Conservation (phyloP, 495 filamentous ascomycete species). For the Thermothielavioides terrestris region DNA sequence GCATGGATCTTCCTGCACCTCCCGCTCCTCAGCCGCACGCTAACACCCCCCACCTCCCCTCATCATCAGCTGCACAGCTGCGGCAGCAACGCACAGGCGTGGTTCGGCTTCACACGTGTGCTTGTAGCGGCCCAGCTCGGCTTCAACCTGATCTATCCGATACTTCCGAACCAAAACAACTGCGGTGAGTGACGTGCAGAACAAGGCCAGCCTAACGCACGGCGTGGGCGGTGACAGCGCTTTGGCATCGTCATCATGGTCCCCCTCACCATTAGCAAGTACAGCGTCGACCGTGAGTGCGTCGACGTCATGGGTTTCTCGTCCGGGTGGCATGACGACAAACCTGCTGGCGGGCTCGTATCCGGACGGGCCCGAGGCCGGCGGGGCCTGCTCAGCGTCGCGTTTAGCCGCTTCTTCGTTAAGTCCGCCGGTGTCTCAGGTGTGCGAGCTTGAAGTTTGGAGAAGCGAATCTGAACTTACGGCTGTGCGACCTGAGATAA, state of each 20-base stretch:
- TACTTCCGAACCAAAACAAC: conserved; percentile 37
- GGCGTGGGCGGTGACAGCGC: conserved; percentile 44
- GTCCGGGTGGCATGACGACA: conserved; percentile 53
- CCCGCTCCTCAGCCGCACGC: not conserved
- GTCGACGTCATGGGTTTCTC: conserved; percentile 47
- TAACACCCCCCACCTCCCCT: not conserved
- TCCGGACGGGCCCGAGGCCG: conserved; percentile 50
- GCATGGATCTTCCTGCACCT: conserved; percentile 8
- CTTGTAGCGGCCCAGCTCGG: conserved; percentile 39
- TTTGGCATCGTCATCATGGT: conserved; percentile 50
- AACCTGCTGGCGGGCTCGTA: conserved; percentile 52
- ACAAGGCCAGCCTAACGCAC: conserved; percentile 40
- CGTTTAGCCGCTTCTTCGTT: conserved; percentile 44
- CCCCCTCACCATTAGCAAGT: conserved; percentile 40
- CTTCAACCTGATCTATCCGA: conserved; percentile 49
- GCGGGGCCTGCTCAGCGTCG: conserved; percentile 44
- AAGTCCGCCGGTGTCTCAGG: not conserved
- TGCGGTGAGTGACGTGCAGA: conserved; percentile 53
- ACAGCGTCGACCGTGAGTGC: conserved; percentile 37
- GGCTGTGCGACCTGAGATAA: too few species aligned
- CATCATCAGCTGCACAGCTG: conserved; percentile 33
- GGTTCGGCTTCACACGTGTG: conserved; percentile 31
- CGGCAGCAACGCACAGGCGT: conserved; percentile 25
- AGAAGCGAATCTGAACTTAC: too few species aligned
- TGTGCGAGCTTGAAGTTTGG: too few species aligned